Base-by-base conservation (phyloP, 306 rosid genomes). In the Sechiopsis laciniata region DNA sequence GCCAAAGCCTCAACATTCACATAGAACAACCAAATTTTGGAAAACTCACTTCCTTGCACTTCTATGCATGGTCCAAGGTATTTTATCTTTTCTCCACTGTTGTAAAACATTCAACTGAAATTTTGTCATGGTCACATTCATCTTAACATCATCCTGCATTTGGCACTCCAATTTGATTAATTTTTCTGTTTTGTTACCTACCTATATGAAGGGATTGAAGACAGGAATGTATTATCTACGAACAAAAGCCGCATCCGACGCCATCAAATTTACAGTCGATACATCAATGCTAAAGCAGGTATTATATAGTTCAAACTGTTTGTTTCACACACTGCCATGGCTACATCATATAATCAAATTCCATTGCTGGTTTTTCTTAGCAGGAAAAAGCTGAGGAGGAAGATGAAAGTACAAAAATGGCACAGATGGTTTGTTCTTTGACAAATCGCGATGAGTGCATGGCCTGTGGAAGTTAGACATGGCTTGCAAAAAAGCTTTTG, bases 201-300 rank as follows among this genome's bases (percentile, higher is more conserved):
- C 64, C 10, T 37, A 12, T 10, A 20, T 57, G 51, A 63, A 90
- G 96, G 97, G 97, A 66, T 73, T 92, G 76, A 92, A 92, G 76
- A 90, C 96, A 7, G 96, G 97, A 54, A 90, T 92, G 97, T 92
- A 90, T 77, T 90, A 92, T 78, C 92, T 92, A 22, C 84, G 96
- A 61, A 77, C 92, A 57, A 86, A 86, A 7, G 92, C 97, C 10
- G 97, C 96, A 26, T 90, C 90, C 7, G 95, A 92, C 32, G 97
- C 97, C 32, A 92, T 92, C 82, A 88, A 92, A 85, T 88, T 92
- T 75, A 90, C 97, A 9, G 96, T 92, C 6, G 96, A 92, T 80
- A 79, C 90, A 19, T 50, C 94, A 46, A 59, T 76, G 76, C 85
- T 89, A 42, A 80, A 86, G 53, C 96, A 88, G 83, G 79, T 24